Conservation (phyloP, 1,139 yeast species). For the Geotrichum aggregatum region DNA sequence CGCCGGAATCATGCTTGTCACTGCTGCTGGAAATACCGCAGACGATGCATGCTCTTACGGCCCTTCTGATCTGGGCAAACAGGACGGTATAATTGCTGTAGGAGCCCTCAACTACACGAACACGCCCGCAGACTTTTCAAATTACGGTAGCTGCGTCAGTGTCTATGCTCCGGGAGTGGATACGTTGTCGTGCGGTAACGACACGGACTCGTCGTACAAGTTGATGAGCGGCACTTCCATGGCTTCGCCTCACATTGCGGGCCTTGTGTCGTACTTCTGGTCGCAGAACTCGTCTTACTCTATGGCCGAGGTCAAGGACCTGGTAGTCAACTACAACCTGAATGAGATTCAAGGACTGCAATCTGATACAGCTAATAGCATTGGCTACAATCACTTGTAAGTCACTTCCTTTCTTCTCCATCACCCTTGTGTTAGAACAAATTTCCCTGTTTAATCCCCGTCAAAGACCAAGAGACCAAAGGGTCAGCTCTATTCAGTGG, state of each 20-base stretch:
- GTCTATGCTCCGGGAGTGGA: conserved; percentile 83
- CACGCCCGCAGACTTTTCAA: conserved; percentile 47
- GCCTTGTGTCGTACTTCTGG: conserved; percentile 42
- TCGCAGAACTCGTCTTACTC: conserved; percentile 13
- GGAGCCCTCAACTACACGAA: conserved; percentile 79
- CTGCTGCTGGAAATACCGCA: conserved; percentile 85
- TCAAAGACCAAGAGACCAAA: too few species aligned
- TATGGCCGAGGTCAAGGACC: conserved; percentile 15
- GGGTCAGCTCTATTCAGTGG: background rate
- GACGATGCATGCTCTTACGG: conserved; percentile 82
- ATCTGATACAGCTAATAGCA: conserved; percentile 29
- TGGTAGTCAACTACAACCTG: conserved; percentile 28
- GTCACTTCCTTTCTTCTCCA: background rate
- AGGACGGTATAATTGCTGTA: conserved; percentile 48
- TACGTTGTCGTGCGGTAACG: conserved; percentile 55
- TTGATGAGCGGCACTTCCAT: conserved; percentile 85
- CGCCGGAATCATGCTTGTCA: conserved; percentile 79
- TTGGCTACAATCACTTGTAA: conserved; percentile 23
- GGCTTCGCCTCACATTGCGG: conserved; percentile 88
- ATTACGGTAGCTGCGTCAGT: conserved; percentile 81
- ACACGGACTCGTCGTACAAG: conserved; percentile 70
- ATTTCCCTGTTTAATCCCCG: background rate
- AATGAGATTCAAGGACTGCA: conserved; percentile 25
- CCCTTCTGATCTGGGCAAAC: conserved; percentile 65
- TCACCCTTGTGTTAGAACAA: background rate